Evolutionary conservation across 495 filamentous ascomycete species (phyloP).

Genomic region (Antarctomyces pellizariae): DNA sequence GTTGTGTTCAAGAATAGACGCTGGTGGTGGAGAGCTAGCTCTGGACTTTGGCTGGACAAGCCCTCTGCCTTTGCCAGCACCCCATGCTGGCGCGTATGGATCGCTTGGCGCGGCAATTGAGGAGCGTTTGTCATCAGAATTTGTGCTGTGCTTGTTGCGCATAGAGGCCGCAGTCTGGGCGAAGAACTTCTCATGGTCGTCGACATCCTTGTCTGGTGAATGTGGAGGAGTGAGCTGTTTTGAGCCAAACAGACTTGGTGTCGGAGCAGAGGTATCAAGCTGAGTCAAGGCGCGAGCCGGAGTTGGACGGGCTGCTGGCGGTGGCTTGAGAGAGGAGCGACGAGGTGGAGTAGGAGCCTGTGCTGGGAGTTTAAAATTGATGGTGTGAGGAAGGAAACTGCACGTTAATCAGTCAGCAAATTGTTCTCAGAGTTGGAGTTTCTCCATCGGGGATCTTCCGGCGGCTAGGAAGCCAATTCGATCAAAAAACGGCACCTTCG

Average conservation of each 20-base stretch:
- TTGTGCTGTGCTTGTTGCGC: conserved; percentile 19
- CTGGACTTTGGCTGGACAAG: conserved; percentile 55
- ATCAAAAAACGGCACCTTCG: conserved; percentile 2
- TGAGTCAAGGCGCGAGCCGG: not conserved
- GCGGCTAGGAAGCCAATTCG: conserved; percentile 2
- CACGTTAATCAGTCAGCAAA: conserved; percentile 4
- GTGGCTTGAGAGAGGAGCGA: conserved; percentile 14
- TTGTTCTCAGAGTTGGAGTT: conserved; percentile 2
- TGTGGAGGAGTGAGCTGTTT: conserved; percentile 24
- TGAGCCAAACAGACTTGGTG: conserved; percentile 20
- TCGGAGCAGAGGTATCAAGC: conserved; percentile 1
- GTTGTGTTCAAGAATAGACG: conserved; percentile 44
- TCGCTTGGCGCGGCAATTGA: conserved; percentile 29
- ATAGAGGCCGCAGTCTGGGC: conserved; percentile 23
- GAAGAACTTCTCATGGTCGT: conserved; percentile 46
- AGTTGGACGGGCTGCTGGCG: conserved; percentile 9
- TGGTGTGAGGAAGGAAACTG: conserved; percentile 77
- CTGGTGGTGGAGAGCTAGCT: conserved; percentile 40
- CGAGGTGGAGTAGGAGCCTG: conserved; percentile 15
- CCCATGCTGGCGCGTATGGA: conserved; percentile 47
- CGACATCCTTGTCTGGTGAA: conserved; percentile 38
- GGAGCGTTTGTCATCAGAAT: conserved; percentile 12
- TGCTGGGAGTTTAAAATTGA: conserved; percentile 46
- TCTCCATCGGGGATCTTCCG: conserved; percentile 1
- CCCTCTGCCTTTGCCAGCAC: conserved; percentile 24